These are phyloP conservation scores for Protostelium mycophagum DNA, from an alignment of 78 protist genomes.

Conservation along the genomic window DNA sequence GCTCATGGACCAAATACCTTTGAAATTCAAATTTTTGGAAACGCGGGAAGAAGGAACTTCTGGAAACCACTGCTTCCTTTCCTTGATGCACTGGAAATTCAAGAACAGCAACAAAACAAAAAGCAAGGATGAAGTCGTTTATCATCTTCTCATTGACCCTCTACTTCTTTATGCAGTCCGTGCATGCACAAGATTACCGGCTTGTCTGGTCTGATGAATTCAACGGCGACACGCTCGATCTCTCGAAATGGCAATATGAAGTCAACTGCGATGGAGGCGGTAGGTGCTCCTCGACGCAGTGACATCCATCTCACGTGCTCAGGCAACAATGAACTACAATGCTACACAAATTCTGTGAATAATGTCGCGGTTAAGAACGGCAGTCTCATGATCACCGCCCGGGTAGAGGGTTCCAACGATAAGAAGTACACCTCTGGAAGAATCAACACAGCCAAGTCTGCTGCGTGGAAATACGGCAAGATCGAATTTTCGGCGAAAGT, in stretches of 20 bases:
- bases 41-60: too few relatives aligned
- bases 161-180: too few relatives aligned
- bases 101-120: too few relatives aligned
- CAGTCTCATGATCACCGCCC: background rate
- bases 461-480: background rate
- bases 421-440: background rate
- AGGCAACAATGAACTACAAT: background rate
- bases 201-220: background rate
- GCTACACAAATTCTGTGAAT: background rate
- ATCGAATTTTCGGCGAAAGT: background rate
- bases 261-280: background rate
- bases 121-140: too few relatives aligned
- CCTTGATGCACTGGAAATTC: too few relatives aligned
- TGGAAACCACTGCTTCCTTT: too few relatives aligned
- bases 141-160: too few relatives aligned
- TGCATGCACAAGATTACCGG: too few relatives aligned
- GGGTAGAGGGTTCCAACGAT: background rate
- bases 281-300: too few relatives aligned
- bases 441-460: background rate
- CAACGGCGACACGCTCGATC: background rate
- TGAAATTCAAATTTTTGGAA: too few relatives aligned
- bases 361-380: background rate
- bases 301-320: too few relatives aligned
- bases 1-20: too few relatives aligned
- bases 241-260: background rate